Base-by-base conservation (phyloP, 1,284 basidiomycete species). In the Ganoderma boninense region DNA sequence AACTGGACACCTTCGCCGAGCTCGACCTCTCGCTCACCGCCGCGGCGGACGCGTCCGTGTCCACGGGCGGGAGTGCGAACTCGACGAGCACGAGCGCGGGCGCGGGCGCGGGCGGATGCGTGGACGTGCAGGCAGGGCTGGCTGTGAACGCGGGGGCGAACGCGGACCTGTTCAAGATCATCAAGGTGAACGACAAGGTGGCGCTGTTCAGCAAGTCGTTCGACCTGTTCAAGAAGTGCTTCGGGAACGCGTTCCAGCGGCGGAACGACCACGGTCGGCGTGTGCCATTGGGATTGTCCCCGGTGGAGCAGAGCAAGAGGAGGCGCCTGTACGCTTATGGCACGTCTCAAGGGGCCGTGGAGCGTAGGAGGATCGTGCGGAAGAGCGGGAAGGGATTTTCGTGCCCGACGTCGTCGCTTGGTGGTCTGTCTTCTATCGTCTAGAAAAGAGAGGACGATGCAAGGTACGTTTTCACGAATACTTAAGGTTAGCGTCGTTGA, bases 1-100 rank as follows among this genome's bases (percentile, higher is more conserved):
- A 82, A 18, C 76, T 87, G 42, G 86, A 88, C 71, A 79, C 83
- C 6, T 81, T 78, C 61, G 84, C 84, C 0, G 77, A 76, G n/a
- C 77, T 86, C 71, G 74, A 69, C 13, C 75, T 80, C 38, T 69
- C 70, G 6, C 63, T 76, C 1, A 67, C 69, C 38, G 73, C 69
- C 14, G 70, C 73, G 1, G 73, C 73, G 18, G 44, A 67, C 20
- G 75, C 59, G 2, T 60, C 64, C 26, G 66, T 74, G 64, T 73
- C 75, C 35, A 62, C 66, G 18, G 2, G 26, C 62, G 26, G 46
- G 23, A 54, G 11, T 43, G 2, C 29, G 2, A 43, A 61, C 38
- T 20, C 38, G 1, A 61, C 46, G 4, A 49, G 49, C 18, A 16
- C 67, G 57, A 74, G 74, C 16, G 38, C 74, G 26, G 38, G 54